A percentile compares a stretch with the other conserved stretches of the same genome.
These are phyloP conservation scores for Aurifilum marmelostoma DNA, from an alignment of 2,329 filamentous ascomycete genomes.

Conservation along the genomic window DNA sequence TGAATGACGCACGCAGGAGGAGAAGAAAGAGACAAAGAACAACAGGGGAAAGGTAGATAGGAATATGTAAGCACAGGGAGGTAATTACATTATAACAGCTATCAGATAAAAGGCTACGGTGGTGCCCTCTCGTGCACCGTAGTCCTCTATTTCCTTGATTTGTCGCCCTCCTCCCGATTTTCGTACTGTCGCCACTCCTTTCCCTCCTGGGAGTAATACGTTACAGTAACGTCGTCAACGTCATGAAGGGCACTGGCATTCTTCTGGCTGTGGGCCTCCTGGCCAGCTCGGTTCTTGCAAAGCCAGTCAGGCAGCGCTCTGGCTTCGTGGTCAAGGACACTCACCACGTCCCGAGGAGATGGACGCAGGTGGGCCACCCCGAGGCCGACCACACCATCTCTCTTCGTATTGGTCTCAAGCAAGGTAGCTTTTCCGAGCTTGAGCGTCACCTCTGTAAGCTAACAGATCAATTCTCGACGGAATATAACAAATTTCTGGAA, in stretches of 20 bases:
- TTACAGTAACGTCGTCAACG: neutral
- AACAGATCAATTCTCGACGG: too few relatives aligned
- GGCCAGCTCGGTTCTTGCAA: constrained; percentile 16
- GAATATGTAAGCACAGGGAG: neutral
- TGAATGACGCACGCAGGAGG: neutral
- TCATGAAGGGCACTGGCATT: constrained; percentile 22
- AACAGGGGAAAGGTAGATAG: neutral
- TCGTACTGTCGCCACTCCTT: too few relatives aligned
- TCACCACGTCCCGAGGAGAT: constrained; percentile 54
- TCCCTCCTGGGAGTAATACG: too few relatives aligned
- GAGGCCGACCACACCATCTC: constrained; percentile 53
- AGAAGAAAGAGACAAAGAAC: neutral
- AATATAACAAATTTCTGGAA: too few relatives aligned
- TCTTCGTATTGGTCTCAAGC: constrained; percentile 62
- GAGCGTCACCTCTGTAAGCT: constrained; percentile 52
- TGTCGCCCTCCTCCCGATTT: neutral
- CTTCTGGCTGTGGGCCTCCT: constrained; percentile 22
- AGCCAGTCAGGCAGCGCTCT: constrained; percentile 26
- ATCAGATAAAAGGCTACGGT: neutral
- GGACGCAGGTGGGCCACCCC: constrained; percentile 51
- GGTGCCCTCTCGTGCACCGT: neutral
- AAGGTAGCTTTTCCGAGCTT: constrained; percentile 57
- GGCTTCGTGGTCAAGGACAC: constrained; percentile 53
- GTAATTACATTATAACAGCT: neutral
- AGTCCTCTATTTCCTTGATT: neutral